A percentile compares a stretch with the other conserved stretches of the same genome.
These are phyloP conservation scores for Hemisphaericaspora xylofermentans DNA, from an alignment of 1,139 yeast genomes.

Conservation along the genomic window DNA sequence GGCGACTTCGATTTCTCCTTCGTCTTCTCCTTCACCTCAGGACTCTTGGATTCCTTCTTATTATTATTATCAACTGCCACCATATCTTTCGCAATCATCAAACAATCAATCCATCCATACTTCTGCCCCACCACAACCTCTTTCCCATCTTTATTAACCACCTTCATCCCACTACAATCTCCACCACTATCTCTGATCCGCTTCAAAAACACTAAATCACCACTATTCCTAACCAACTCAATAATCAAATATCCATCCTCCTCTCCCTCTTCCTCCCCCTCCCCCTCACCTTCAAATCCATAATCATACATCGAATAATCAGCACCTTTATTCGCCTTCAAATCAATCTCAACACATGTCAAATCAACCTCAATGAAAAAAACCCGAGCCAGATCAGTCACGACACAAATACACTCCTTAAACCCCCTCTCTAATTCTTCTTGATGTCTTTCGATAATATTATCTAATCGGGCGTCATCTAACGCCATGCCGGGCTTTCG, in stretches of 20 bases:
- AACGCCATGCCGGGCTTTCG: constrained; percentile 11
- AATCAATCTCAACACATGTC: constrained; percentile 43
- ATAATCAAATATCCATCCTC: constrained; percentile 60
- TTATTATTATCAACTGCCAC: constrained; percentile 17
- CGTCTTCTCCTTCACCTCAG: too few species aligned
- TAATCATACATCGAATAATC: constrained; percentile 77
- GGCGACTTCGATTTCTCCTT: neutral
- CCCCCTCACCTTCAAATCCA: constrained; percentile 51
- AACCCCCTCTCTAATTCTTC: constrained; percentile 32
- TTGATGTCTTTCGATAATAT: constrained; percentile 41
- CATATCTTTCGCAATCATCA: constrained; percentile 44
- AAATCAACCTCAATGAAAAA: constrained; percentile 37
- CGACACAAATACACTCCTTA: constrained; percentile 45
- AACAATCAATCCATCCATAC: constrained; percentile 50
- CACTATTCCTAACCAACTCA: constrained; percentile 56
- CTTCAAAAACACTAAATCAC: constrained; percentile 59
- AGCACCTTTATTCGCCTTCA: constrained; percentile 51
- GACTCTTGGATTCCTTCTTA: neutral
- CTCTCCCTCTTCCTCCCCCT: constrained; percentile 43
- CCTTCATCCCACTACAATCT: constrained; percentile 32
- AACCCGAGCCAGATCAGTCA: constrained; percentile 47
- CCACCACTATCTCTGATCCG: constrained; percentile 22
- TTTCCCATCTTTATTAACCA: constrained; percentile 35
- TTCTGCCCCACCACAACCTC: constrained; percentile 36
- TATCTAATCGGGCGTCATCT: constrained; percentile 38